Base-by-base conservation (phyloP, 2,329 filamentous ascomycete genomes). In the Sodiomyces alkalinus region DNA sequence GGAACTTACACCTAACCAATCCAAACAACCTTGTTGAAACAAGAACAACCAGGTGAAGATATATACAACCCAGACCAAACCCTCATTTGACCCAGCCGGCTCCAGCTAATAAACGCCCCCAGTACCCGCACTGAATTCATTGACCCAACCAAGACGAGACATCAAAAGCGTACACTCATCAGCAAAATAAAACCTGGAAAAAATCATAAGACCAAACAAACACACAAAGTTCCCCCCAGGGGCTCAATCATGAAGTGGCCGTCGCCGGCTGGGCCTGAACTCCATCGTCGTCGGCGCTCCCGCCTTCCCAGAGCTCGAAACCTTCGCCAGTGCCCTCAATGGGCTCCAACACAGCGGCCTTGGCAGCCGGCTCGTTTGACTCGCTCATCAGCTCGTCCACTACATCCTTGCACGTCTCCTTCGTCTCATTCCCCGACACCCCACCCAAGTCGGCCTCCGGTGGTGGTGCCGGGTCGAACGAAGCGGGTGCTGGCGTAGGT, bases 221-320 rank as follows among this genome's bases (percentile, higher is more conserved):
- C 23, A 15, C 23, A 26, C n/a, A 7, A 14, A n/a, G n/a, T n/a
- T n/a, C n/a, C n/a, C n/a, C n/a, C n/a, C n/a, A n/a, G n/a, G n/a
- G n/a, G n/a, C n/a, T n/a, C n/a, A n/a, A 31, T 42, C 33, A 47
- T 38, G 44, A 47, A 26, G 38, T 43, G 1, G 39, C 32, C 12
- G 32, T 29, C 7, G n/a, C 34, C 14, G 34, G 30, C 32, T 63
- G 61, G 2, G 49, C 42, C 31, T n/a, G n/a, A n/a, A n/a, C n/a
- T n/a, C 10, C 14, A 16, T 69, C 74, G 26, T 71, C 75, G 38
- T 70, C 68, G 16, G 65, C 63, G 47, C 72, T 79, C 16, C 61
- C 64, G 43, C 74, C 80, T 49, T 80, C 76, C 74, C 75, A 80
- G 11, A 81, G 60, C 41, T 78, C 72, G 41, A 80, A 71, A 44